Percentiles rank a stretch among this genome's conserved stretches.
Conservation (phyloP, 148 eudicot species). For the Chenopodium album region DNA sequence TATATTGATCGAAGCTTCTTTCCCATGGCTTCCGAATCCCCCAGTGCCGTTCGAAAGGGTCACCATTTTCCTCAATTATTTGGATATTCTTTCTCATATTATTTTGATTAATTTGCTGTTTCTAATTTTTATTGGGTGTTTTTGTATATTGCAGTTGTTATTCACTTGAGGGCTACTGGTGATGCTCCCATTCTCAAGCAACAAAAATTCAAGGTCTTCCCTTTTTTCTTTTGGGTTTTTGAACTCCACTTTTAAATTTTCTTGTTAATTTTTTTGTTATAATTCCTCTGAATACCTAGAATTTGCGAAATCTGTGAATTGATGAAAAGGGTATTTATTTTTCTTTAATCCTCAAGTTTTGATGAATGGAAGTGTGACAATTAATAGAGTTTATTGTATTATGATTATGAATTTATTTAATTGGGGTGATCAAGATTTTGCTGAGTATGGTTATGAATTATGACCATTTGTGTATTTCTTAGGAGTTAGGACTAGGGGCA, state of each 20-base stretch:
- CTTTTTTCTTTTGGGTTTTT: neutral
- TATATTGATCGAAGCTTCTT: neutral
- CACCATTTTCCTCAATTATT: neutral
- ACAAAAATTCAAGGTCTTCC: constrained; percentile 76
- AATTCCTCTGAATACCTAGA: neutral
- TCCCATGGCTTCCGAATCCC: constrained; percentile 34
- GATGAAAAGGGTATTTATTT: neutral
- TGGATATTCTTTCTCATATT: too few relatives aligned
- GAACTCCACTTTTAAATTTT: neutral
- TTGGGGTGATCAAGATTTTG: neutral
- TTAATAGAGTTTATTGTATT: neutral
- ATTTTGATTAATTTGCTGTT: neutral
- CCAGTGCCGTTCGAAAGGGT: constrained; percentile 31
- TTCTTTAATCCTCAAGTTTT: neutral
- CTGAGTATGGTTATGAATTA: neutral
- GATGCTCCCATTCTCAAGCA: constrained; percentile 98
- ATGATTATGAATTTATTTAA: neutral
- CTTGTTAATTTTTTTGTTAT: neutral
- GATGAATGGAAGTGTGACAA: neutral
- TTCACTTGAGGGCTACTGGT: constrained; percentile 86
- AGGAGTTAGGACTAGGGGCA: neutral
- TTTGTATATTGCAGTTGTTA: constrained; percentile 53
- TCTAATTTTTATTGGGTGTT: neutral
- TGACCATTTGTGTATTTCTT: too few relatives aligned
- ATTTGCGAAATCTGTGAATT: neutral